Evolutionary conservation across 305 asterid species (phyloP), one percentile per base, ranked within the genome.

Genomic region (Petunia hybrid): DNA sequence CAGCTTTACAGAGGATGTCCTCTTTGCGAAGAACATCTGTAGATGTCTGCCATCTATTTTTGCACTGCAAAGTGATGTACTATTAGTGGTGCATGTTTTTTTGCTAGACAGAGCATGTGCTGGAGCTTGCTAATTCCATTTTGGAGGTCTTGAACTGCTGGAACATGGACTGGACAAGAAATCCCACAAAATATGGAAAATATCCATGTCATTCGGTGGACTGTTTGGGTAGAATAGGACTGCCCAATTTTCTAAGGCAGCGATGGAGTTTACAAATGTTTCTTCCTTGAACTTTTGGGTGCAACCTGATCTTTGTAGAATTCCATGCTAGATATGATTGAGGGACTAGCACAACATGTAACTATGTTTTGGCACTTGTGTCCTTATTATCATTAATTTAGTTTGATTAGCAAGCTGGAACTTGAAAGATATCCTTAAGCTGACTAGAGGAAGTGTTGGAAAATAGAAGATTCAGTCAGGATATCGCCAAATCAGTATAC

Each of bases 151-250:
- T 73, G 63, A 73, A 35, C 45, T 51, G 53, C 46, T 36, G 43
- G 63, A 51, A 73, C 59, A 69, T 22, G 77, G 41, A 69, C 16
- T 69, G 59, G 45, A 45, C 45, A 69, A 69, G 77, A 69, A 22
- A 69, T 8, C 77, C 45, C 59, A 69, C 51, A 36, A 45, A 69
- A 48, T 69, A 39, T 16, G 3, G 76, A 69, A 9, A 69, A 40
- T 43, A 69, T 22, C 41, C 38, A 53, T 35, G 38, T 1, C 36
- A 53, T 74, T 74, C 53, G 64, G 64, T 55, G 43, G 78, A 39
- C 36, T 36, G 46, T 36, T 74, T 13, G 45, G 63, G 31, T 22
- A 22, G 31, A 22, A 22, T 22, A 22, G 31, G 31, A 22, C 31
- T 22, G 31, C 31, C 31, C 31, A 22, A 22, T 22, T 22, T 22